Evolutionary conservation across 2,329 filamentous ascomycete species (phyloP), one percentile per base, ranked within the genome.

Genomic region (Talaromyces atroroseus): DNA sequence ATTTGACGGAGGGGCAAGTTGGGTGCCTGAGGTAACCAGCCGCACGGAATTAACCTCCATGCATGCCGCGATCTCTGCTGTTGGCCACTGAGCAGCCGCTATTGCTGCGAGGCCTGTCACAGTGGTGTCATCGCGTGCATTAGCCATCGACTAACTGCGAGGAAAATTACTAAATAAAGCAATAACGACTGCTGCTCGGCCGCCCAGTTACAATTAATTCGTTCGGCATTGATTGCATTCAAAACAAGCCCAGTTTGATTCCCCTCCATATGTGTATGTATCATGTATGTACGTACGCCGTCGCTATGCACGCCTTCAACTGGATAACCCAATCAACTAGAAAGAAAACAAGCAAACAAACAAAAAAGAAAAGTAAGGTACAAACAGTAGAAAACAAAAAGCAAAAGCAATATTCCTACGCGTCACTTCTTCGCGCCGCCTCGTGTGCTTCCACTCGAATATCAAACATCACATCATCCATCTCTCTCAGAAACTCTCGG

Each of bases 391-490:
- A n/a, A n/a, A 32, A 47, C 18, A 48, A 40, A 8, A 48, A 47
- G 47, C 7, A 4, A 20, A 5, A 36, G 18, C 21, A 10, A 8
- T 20, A 14, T 23, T 18, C 2, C 18, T 59, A 50, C 8, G 16
- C 20, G 2, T 49, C 20, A 59, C 70, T 62, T 59, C 87, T 79
- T 64, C 77, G 77, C 64, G 85, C 85, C 16, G 89, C 89, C 56
- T 86, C 83, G 68, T 88, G 88, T 52, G 92, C 79, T 68, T 88
- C 84, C 60, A 82, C 80, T 69, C 88, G 86, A 61, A 92, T 83
- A 68, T 92, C 87, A 76, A 92, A 89, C 67, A 94, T 78, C 64
- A 90, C 75, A 66, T 92, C 87, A 66, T 94, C 89, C 62, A 94
- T 79, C 67, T 86, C 80, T 58, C 85, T 80, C 53, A 90, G 82